Evolutionary conservation across 2,329 filamentous ascomycete genomes (phyloP).

Genomic region (Pseudocercospora fuligena): DNA sequence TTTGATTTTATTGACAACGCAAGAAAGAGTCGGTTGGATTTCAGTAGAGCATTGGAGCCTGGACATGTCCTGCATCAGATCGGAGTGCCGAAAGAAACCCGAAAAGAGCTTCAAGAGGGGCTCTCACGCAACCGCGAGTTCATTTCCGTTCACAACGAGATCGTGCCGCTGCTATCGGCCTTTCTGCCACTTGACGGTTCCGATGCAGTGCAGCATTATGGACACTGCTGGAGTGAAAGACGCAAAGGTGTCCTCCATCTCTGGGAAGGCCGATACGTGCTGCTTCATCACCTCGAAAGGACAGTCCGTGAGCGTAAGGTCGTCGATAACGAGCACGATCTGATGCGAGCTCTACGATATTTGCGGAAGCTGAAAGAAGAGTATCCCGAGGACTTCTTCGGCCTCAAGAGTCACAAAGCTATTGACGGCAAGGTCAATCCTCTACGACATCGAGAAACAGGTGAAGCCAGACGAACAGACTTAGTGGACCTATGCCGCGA

Average conservation of each 20-base stretch:
- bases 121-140: not conserved
- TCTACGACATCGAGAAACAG: not conserved
- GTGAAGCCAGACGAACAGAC: not conserved
- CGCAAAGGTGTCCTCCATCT: slow-evolving; percentile 2
- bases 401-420: not conserved
- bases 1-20: not conserved
- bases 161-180: slow-evolving; percentile 1
- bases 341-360: not conserved
- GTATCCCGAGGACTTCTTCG: slow-evolving; percentile 8
- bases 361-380: not conserved
- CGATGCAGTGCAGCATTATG: not conserved
- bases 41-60: slow-evolving; percentile 72
- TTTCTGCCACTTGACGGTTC: slow-evolving; percentile 6
- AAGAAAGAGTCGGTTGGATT: not conserved
- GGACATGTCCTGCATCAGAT: slow-evolving; percentile 98
- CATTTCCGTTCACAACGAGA: slow-evolving; percentile 6
- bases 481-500: not conserved
- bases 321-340: not conserved
- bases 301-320: not conserved
- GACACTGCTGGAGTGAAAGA: slow-evolving; percentile 10
- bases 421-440: not conserved
- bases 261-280: slow-evolving; percentile 6
- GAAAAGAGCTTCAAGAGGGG: not conserved
- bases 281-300: not conserved
- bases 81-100: slow-evolving; percentile 86